Evolutionary conservation across 768 basidiomycete genomes (phyloP).

Genomic region (Candolleomyces aberdarensis): DNA sequence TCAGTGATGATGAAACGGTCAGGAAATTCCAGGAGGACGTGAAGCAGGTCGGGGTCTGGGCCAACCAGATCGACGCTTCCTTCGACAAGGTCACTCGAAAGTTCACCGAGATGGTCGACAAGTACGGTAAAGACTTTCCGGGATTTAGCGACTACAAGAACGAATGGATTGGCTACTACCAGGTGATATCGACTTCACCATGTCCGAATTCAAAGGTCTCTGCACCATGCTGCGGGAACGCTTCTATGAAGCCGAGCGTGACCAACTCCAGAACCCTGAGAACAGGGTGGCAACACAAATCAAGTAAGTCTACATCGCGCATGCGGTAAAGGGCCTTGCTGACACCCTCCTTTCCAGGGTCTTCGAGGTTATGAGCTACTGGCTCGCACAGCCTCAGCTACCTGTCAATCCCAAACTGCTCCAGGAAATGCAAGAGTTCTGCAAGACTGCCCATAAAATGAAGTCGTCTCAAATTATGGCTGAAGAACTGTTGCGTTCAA

Average conservation of each 20-base stretch:
- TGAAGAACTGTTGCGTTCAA: conserved; percentile 22
- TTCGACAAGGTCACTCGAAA: not conserved
- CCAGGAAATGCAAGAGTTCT: conserved; percentile 34
- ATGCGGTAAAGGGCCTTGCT: not conserved
- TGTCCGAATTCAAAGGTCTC: conserved; percentile 36
- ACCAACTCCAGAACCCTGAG: conserved; percentile 18
- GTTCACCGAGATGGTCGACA: not conserved
- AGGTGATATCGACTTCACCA: conserved; percentile 33
- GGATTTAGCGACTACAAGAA: not conserved
- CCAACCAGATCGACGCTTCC: not conserved
- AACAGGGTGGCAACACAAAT: conserved; percentile 29
- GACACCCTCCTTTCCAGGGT: conserved; percentile 24
- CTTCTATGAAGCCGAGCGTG: conserved; percentile 32
- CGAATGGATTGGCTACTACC: not conserved
- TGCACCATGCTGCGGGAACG: conserved; percentile 35
- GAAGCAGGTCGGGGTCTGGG: not conserved
- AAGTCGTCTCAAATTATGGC: conserved; percentile 29
- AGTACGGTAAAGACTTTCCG: not conserved
- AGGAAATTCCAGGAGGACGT: not conserved
- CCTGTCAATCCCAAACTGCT: conserved; percentile 27
- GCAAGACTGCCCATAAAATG: conserved; percentile 23
- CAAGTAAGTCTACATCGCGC: conserved; percentile 25
- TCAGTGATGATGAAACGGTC: not conserved
- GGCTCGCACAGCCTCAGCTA: conserved; percentile 30
- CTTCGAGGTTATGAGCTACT: conserved; percentile 33